Percentiles rank a stretch among this genome's conserved stretches.
Evolutionary conservation across 352 stramenopile species (phyloP).

Genomic region (Phytophthora ohioensis): DNA sequence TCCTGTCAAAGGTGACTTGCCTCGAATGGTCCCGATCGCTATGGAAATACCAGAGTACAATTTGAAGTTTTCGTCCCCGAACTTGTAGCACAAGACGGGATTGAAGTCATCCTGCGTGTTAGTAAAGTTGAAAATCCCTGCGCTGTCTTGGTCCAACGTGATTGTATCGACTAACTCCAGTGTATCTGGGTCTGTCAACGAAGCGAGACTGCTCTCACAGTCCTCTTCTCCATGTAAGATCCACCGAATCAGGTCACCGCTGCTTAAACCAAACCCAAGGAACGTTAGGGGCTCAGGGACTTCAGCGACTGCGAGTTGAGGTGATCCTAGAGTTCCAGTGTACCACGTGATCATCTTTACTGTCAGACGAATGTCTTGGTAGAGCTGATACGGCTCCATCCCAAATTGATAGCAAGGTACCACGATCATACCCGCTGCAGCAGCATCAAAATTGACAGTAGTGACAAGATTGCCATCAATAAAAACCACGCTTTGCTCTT

Average conservation of each 20-base stretch:
- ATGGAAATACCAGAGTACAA: conserved; percentile 60
- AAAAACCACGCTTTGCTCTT: conserved; percentile 52
- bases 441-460: conserved; percentile 49
- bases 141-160: conserved; percentile 36
- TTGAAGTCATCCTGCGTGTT: conserved; percentile 55
- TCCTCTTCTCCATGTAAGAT: conserved; percentile 57
- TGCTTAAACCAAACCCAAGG: conserved; percentile 50
- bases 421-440: conserved; percentile 46
- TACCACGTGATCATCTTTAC: conserved; percentile 68
- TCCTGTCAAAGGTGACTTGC: conserved; percentile 46
- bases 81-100: conserved; percentile 73
- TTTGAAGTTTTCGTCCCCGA: conserved; percentile 64
- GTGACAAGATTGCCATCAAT: conserved; percentile 31
- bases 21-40: conserved; percentile 57
- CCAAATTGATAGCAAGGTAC: conserved; percentile 71
- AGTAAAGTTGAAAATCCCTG: conserved; percentile 62
- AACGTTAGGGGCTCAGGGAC: conserved; percentile 71
- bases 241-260: conserved; percentile 65
- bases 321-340: conserved; percentile 50
- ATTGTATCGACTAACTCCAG: conserved; percentile 48
- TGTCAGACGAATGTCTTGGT: conserved; percentile 49
- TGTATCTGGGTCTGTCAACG: conserved; percentile 39
- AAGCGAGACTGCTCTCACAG: conserved; percentile 61
- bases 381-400: conserved; percentile 67
- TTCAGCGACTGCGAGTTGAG: conserved; percentile 60